Base-by-base conservation (phyloP, 2,329 filamentous ascomycete species). In the Decorospora gaudefroyi region DNA sequence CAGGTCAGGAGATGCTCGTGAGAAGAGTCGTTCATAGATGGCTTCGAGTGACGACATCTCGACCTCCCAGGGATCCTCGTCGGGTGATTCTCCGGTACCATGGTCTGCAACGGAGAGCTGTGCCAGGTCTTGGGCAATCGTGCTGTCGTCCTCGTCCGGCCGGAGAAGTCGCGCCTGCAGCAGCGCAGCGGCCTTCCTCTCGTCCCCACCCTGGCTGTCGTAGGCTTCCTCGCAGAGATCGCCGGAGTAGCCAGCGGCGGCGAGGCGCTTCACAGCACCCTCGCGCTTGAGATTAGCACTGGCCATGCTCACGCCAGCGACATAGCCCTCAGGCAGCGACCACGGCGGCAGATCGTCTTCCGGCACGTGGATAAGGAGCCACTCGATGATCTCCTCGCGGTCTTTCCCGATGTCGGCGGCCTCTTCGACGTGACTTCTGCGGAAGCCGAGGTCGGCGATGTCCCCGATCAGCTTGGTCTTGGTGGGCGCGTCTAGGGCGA, bases 321-420 rank as follows among this genome's bases (percentile, higher is more conserved):
- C 85, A 68, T 99, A 99, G 49, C 85, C 88, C 71, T 95, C 91
- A 0, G 93, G 93, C 28, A 99, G 75, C 58, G 89, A 89, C 90
- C 92, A 97, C 5, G 81, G 77, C 1, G 93, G 93, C n/a, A 97
- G 75, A 62, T 97, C 93, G 65, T 99, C 93, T 66, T 99, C 93
- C 1, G 93, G 93, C 2, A 99, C 90, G 70, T 99, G 92, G 37
- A 97, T 91, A 34, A 99, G 79, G 11, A 99, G 79, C 93, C 93
- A 99, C 68, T 97, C 92, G 2, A 99, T 78, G 11, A 90, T 86
- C 72, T 99, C 93, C 67, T 96, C 91, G 19, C 87, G 81, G 66
- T 96, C 90, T 69, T 92, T 95, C 74, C 91, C 96, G 61, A 91
- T 84, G 30, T 83, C 83, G 1, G 88, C 82, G 6, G 93, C 92